Base-by-base conservation (phyloP, 2,329 filamentous ascomycete species). In the Phaeosphaeriaceae sp. region DNA sequence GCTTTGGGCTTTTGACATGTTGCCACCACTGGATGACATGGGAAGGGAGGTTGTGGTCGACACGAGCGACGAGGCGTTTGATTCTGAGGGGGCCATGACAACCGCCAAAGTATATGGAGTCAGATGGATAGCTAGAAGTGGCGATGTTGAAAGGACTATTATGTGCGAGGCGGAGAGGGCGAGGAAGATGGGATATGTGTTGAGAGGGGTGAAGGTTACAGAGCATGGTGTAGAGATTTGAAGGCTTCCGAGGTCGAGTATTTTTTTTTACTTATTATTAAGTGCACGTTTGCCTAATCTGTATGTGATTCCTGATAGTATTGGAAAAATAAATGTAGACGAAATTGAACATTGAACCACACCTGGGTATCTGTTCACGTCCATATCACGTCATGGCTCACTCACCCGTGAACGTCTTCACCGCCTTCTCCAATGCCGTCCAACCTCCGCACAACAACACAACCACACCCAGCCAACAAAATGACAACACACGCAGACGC, bases 1-100 rank as follows among this genome's bases (percentile, higher is more conserved):
- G 0, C 58, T 85, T 2, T 76, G 82, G 1, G 77, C 74, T 0
- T 83, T 84, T 44, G 67, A 74, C 8, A 69, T 82, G 4, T 43
- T 54, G 15, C 77, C 77, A 45, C 61, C 64, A 0, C 16, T 75
- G 15, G 69, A 71, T 28, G 43, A 50, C 13, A 55, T 71, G 1
- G 79, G 74, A 0, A 66, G 50, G 8, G 72, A 74, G 35, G 54
- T 75, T 0, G 69, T 67, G 8, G 54, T 74, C 11, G 70, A 74
- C 56, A 43, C 67, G 6, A 62, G 64, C 28, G 72, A 75, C 46
- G 58, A 64, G 18, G 71, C 71, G 3, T 74, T 69, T 46, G 58
- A 64, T 47, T 40, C 61, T 2, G 50, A 39, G 13, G 70, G 65
- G 1, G 62, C 50, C 21, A 70, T 66, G 51, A 73, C 66, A 1